These are phyloP conservation scores for Ilex asprella DNA, from an alignment of 257 asterid species.

Conservation along the genomic window DNA sequence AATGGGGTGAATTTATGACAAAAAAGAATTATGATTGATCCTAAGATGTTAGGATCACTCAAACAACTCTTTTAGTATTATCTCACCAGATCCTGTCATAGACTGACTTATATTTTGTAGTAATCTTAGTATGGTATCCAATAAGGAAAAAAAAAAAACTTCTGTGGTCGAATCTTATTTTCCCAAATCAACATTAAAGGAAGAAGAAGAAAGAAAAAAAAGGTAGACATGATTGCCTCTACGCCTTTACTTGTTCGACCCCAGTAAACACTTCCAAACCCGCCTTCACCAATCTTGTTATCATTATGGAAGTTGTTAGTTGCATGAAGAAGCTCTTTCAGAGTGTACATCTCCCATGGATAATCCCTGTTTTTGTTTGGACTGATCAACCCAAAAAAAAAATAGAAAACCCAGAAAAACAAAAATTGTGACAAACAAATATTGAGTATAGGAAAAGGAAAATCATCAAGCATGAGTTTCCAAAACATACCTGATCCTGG, in stretches of 20 bases:
- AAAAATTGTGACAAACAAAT: not conserved
- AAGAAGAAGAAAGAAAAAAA: not conserved
- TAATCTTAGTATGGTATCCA: too few relatives aligned
- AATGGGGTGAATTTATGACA: too few relatives aligned
- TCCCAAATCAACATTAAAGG: not conserved
- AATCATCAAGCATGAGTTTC: not conserved
- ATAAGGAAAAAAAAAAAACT: too few relatives aligned
- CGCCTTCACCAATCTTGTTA: constrained; percentile 83
- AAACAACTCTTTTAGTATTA: too few relatives aligned
- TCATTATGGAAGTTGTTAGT: constrained; percentile 67
- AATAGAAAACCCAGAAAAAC: not conserved
- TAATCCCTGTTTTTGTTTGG: constrained; percentile 31
- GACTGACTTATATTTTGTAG: too few relatives aligned
- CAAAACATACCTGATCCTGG: constrained; percentile 10
- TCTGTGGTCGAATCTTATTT: not conserved
- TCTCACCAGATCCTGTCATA: too few relatives aligned
- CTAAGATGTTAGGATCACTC: too few relatives aligned
- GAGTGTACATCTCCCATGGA: constrained; percentile 70
- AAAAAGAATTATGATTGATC: too few relatives aligned
- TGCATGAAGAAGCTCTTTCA: constrained; percentile 60
- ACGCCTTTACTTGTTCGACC: constrained; percentile 71
- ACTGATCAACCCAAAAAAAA: constrained; percentile 6
- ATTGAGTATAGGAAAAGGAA: not conserved
- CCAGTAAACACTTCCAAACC: constrained; percentile 84
- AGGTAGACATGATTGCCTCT: constrained; percentile 34